A percentile compares a stretch with the other conserved stretches of the same genome.
phyloP scores from a whole-genome alignment of 441 rosid genomes.

The Geranium incanum region DNA sequence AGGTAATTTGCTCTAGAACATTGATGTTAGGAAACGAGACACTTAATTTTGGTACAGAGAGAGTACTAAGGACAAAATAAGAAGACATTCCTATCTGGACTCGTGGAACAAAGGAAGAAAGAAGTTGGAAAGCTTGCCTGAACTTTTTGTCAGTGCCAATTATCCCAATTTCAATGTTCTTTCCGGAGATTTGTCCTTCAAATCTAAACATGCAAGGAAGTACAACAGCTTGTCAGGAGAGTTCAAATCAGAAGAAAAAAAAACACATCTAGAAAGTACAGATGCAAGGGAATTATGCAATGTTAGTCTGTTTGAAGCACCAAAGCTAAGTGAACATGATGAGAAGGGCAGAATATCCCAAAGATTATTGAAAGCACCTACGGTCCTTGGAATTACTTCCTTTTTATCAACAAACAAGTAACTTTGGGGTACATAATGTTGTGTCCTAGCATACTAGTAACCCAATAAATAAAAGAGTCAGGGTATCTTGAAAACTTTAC shows the following conservation, averaged over 20 bases:
- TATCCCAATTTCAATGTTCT: constrained; percentile 94
- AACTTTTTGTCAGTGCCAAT: constrained; percentile 81
- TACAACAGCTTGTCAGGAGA: no score
- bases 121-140: constrained; percentile 41
- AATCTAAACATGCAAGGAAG: constrained; percentile 37
- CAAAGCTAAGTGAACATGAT: background rate
- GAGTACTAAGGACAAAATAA: no score
- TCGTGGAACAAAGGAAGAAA: background rate
- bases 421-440: background rate
- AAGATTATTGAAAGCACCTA: background rate
- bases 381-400: background rate
- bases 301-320: background rate
- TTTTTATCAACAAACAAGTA: background rate
- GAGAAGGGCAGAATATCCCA: background rate
- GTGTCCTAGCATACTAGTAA: no score
- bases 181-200: constrained; percentile 92
- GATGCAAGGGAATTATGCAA: background rate
- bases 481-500: background rate
- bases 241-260: no score
- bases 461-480: background rate
- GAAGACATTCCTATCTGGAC: background rate
- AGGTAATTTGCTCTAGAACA: no score
- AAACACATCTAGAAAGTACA: no score
- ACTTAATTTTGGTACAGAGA: no score
- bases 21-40: no score